These are phyloP conservation scores for Sarocladiaceae sp. DNA, from an alignment of 2,329 filamentous ascomycete genomes.

Conservation along the genomic window DNA sequence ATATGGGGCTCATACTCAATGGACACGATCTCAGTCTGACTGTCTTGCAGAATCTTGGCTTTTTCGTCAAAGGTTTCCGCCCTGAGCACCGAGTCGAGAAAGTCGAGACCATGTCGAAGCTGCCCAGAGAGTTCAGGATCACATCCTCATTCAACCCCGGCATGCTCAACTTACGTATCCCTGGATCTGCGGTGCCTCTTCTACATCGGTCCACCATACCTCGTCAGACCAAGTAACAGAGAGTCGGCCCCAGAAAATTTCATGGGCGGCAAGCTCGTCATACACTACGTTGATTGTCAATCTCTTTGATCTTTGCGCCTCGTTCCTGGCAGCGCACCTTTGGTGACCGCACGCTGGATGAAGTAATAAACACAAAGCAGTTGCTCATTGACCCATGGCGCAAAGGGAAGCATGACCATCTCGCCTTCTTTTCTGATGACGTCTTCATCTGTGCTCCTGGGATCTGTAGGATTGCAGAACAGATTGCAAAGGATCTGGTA, in stretches of 20 bases:
- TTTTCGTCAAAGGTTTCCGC: constrained; percentile 4
- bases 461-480: not conserved
- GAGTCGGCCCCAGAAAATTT: constrained; percentile 3
- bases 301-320: not conserved
- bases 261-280: constrained; percentile 5
- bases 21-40: not conserved
- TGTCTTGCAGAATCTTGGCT: not conserved
- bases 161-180: constrained; percentile 3
- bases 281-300: constrained; percentile 3
- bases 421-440: not conserved
- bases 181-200: not conserved
- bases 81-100: constrained; percentile 4
- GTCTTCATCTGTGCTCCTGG: not conserved
- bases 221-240: not conserved
- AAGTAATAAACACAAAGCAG: constrained; percentile 3
- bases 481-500: constrained; percentile 6
- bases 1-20: not conserved
- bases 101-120: constrained; percentile 4
- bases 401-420: not conserved
- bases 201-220: not conserved
- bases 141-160: not conserved
- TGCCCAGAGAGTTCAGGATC: not conserved
- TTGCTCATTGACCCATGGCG: constrained; percentile 8
- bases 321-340: not conserved
- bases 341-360: not conserved